phyloP scores from a whole-genome alignment of 202 grass and related monocot species.

The Brachypodium distachyon region DNA sequence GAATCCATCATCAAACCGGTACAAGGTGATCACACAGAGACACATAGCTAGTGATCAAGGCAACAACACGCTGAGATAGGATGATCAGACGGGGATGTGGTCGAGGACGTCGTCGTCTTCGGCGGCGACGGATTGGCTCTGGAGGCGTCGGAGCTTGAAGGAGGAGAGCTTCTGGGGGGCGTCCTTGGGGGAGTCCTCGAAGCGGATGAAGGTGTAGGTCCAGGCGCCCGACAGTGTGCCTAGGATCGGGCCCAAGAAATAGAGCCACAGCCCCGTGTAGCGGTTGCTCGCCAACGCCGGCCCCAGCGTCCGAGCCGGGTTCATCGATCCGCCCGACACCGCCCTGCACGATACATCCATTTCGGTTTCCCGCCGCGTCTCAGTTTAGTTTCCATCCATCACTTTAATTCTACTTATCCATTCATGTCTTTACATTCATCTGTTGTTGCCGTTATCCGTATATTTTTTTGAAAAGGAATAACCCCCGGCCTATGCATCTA shows the following conservation, averaged over 20 bases:
- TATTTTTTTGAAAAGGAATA: too few species aligned
- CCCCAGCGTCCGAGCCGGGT: slow-evolving; percentile 88
- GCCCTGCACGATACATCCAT: slow-evolving; percentile 79
- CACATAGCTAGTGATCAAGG: not conserved
- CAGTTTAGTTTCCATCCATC: slow-evolving; percentile 1
- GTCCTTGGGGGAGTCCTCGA: slow-evolving; percentile 33
- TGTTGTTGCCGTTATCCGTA: not conserved
- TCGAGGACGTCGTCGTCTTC: slow-evolving; percentile 31
- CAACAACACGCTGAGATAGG: not conserved
- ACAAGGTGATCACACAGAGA: not conserved
- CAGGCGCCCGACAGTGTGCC: slow-evolving; percentile 69
- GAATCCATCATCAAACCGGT: not conserved
- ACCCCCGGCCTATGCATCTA: too few species aligned
- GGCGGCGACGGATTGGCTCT: slow-evolving; percentile 53
- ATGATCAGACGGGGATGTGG: slow-evolving; percentile 18
- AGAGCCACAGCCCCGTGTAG: slow-evolving; percentile 72
- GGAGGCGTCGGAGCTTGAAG: slow-evolving; percentile 87
- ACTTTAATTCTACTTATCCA: not conserved
- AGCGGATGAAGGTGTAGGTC: slow-evolving; percentile 69
- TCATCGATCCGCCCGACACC: slow-evolving; percentile 96
- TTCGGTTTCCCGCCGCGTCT: slow-evolving; percentile 21
- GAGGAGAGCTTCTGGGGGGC: slow-evolving; percentile 53
- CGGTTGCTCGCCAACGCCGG: slow-evolving; percentile 85
- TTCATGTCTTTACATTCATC: not conserved
- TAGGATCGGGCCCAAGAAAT: slow-evolving; percentile 71